phyloP scores from a whole-genome alignment of 768 basidiomycete genomes.

The Grammothele lineata region DNA sequence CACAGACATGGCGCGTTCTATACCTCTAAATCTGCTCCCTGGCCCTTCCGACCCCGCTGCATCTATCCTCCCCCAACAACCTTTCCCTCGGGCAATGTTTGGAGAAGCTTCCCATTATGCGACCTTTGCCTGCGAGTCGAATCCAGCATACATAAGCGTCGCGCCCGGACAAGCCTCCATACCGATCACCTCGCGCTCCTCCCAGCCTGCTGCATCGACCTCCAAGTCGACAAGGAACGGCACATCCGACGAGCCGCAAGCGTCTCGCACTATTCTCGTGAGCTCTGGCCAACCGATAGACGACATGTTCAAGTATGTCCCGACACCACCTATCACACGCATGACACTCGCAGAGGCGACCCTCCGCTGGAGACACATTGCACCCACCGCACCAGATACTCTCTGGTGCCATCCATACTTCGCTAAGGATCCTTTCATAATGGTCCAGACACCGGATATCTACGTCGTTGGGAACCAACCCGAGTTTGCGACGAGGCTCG shows the following conservation, averaged over 20 bases:
- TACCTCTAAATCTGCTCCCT: conserved; percentile 87
- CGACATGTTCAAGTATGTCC: conserved; percentile 93
- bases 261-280: conserved; percentile 61
- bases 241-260: conserved; percentile 10
- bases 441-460: conserved; percentile 80
- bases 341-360: conserved; percentile 74
- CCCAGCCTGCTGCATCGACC: conserved; percentile 9
- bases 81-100: conserved; percentile 90
- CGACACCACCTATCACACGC: conserved; percentile 64
- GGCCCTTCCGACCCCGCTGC: conserved; percentile 88
- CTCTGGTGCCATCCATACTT: conserved; percentile 97
- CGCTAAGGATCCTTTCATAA: conserved; percentile 82
- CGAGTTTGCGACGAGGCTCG: conserved; percentile 69
- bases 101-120: conserved; percentile 53
- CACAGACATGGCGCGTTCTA: conserved; percentile 65
- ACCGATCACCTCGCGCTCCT: too few relatives aligned
- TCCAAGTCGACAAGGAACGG: conserved; percentile 3
- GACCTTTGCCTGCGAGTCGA: conserved; percentile 77
- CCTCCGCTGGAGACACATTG: conserved; percentile 90
- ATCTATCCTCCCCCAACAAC: conserved; percentile 87
- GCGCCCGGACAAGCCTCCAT: conserved; percentile 18
- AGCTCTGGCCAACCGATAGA: conserved; percentile 91
- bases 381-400: conserved; percentile 98
- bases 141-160: conserved; percentile 82
- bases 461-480: conserved; percentile 94